Base-by-base conservation (phyloP, 1,284 basidiomycete genomes). In the Austroboletus novae-zelandiae region DNA sequence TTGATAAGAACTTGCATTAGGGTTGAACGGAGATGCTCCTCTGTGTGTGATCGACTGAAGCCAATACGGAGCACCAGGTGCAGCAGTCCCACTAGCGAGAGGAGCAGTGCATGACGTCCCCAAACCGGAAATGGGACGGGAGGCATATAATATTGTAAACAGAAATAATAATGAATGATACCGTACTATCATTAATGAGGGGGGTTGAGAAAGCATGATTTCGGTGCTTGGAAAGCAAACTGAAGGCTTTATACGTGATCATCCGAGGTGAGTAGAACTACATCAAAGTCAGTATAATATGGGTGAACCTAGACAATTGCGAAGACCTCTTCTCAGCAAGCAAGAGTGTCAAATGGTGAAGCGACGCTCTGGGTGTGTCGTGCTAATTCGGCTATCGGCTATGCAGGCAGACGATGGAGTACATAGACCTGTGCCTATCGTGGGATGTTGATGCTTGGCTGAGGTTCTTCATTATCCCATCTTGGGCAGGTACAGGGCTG, bases 1-100 rank as follows among this genome's bases (percentile, higher is more conserved):
- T 50, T 80, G 72, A 62, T 91, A 92, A 2, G 67, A 61, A 34
- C 62, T 59, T 0, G 82, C 72, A 57, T 80, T 70, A 1, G 75
- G 48, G 58, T 83, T 80, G 65, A 78, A 85, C 2, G 87, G 78
- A 1, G 84, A 71, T 15, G 66, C 76, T 25, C 87, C 87, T 61
- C 83, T 84, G 58, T 88, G 85, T 6, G 40, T 9, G 34, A 65
- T 65, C 4, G 55, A 56, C 48, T 69, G 59, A 63, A 87, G 66
- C 87, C 86, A 90, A 64, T 79, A 89, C 1, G 86, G 81, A 18
- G 65, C 60, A 9, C 27, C 29, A 15, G 59, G 23, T 23, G 57
- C 40, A 9, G 63, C 59, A n/a, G 47, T 47, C 9, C 60, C 60
- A 14, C 50, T 9, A 15, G 53, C 48, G 0, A 62, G 47, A 31